Evolutionary conservation across 208 protist species (phyloP).

Genomic region (Acanthamoeba culbertsoni): DNA sequence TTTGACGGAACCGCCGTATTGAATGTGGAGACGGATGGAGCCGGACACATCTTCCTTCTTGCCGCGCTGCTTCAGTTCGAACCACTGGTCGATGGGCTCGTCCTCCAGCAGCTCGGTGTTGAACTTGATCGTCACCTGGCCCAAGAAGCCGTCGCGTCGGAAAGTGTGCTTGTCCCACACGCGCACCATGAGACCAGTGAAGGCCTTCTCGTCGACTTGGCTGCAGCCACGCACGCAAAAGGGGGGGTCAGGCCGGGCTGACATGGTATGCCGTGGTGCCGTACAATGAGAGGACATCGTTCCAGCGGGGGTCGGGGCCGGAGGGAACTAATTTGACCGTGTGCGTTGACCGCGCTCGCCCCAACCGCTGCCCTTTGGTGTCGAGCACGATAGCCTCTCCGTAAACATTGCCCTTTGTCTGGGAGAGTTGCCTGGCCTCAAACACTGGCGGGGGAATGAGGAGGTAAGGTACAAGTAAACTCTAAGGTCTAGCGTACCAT

Average conservation of each 20-base stretch:
- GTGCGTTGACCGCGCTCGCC: not conserved
- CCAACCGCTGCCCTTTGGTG: not conserved
- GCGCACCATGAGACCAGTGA: not conserved
- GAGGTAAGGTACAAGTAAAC: no score
- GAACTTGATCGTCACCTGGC: not conserved
- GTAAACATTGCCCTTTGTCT: not conserved
- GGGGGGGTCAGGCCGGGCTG: not conserved
- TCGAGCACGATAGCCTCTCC: not conserved
- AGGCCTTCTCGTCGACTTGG: not conserved
- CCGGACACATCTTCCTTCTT: not conserved
- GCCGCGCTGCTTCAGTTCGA: not conserved
- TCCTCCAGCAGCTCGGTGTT: not conserved
- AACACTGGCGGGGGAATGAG: no score
- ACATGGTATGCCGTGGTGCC: not conserved
- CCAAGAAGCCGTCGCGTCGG: not conserved
- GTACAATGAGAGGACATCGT: not conserved
- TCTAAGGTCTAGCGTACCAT: no score
- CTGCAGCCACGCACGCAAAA: not conserved
- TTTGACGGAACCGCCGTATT: no score
- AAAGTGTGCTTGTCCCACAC: conserved; percentile 7
- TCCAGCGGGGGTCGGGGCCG: not conserved
- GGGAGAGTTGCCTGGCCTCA: no score
- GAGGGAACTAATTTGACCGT: not conserved
- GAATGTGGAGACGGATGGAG: not conserved
- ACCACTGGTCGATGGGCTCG: not conserved